phyloP scores from a whole-genome alignment of 495 filamentous ascomycete genomes.

The Darksidea phi region DNA sequence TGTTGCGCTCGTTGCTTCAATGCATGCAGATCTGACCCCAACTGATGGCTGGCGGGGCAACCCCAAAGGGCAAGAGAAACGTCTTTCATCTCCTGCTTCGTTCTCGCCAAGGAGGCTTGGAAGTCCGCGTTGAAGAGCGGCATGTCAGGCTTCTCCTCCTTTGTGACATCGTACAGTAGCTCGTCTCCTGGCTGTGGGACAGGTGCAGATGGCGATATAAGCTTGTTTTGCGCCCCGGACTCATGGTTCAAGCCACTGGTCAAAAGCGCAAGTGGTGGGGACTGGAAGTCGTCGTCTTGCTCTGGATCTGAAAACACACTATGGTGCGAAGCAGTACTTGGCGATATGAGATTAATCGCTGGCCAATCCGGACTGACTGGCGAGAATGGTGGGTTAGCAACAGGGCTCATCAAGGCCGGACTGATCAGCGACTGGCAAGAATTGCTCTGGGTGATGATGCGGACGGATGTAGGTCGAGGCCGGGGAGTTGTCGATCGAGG shows the following conservation, averaged over 20 bases:
- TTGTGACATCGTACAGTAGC: constrained; percentile 18
- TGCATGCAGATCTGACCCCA: constrained; percentile 18
- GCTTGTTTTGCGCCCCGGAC: neutral
- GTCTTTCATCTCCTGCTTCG: constrained; percentile 28
- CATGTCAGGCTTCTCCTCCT: constrained; percentile 11
- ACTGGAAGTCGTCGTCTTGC: constrained; percentile 3
- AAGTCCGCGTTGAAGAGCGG: constrained; percentile 10
- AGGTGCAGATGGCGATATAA: constrained; percentile 16
- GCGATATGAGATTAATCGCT: constrained; percentile 24
- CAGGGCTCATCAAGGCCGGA: constrained; percentile 12
- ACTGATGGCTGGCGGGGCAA: constrained; percentile 18
- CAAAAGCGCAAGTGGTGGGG: constrained; percentile 15
- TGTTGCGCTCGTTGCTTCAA: constrained; percentile 21
- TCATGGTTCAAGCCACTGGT: constrained; percentile 6
- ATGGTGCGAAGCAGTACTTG: constrained; percentile 16
- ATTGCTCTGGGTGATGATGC: constrained; percentile 3
- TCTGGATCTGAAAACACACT: constrained; percentile 23
- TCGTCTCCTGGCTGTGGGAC: constrained; percentile 22
- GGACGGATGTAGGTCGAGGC: neutral
- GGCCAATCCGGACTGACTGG: constrained; percentile 13
- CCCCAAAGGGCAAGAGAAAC: constrained; percentile 27
- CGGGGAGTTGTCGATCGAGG: constrained; percentile 14
- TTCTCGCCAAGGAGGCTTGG: constrained; percentile 12
- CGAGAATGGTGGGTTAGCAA: neutral
- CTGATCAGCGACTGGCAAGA: constrained; percentile 24